phyloP scores from a whole-genome alignment of 1,284 basidiomycete species.

The Heimioporus punctisporus region DNA sequence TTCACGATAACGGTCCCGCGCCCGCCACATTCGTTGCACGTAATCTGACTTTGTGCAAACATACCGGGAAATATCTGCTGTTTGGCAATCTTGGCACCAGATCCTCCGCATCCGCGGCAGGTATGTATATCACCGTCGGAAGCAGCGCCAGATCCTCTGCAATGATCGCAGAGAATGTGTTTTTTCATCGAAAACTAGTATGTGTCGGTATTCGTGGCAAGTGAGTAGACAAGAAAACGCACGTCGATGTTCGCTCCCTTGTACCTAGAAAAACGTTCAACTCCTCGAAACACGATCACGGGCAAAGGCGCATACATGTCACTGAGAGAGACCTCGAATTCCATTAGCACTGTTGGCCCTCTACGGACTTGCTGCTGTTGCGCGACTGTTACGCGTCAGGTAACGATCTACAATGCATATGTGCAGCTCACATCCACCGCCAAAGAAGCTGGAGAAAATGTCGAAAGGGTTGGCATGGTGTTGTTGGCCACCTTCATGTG shows the following conservation, averaged over 20 bases:
- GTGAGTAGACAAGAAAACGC: constrained; percentile 25
- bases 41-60: constrained; percentile 83
- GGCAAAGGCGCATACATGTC: constrained; percentile 65
- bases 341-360: constrained; percentile 83
- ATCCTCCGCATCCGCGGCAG: constrained; percentile 82
- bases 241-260: constrained; percentile 84
- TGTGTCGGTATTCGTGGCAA: neutral
- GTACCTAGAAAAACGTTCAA: constrained; percentile 49
- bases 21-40: constrained; percentile 83
- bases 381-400: constrained; percentile 10
- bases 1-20: constrained; percentile 79
- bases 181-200: constrained; percentile 89
- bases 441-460: constrained; percentile 92
- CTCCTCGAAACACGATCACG: constrained; percentile 4
- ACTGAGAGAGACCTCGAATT: constrained; percentile 85
- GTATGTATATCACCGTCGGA: constrained; percentile 85
- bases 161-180: constrained; percentile 90
- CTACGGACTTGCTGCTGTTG: constrained; percentile 62
- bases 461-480: constrained; percentile 88
- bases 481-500: constrained; percentile 78
- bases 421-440: constrained; percentile 60
- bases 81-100: constrained; percentile 82
- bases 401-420: neutral
- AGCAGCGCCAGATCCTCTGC: constrained; percentile 90
- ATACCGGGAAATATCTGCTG: constrained; percentile 97